Evolutionary conservation across 1,284 basidiomycete species (phyloP).

Genomic region (Ustilago crameri): DNA sequence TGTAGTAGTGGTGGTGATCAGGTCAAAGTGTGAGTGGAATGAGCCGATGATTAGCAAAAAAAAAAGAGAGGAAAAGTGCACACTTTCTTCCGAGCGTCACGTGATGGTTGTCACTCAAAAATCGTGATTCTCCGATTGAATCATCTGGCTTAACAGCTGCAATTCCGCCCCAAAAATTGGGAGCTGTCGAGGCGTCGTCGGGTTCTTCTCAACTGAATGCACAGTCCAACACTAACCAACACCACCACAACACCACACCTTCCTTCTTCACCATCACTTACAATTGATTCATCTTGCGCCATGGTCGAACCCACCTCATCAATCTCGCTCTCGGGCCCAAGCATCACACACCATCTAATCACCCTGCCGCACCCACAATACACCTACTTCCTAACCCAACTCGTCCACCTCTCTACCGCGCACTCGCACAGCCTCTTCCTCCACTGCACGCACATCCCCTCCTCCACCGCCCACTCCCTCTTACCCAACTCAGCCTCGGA

Average conservation of each 20-base stretch:
- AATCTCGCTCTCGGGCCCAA: background rate
- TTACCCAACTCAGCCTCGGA: background rate
- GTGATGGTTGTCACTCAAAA: conserved; percentile 10
- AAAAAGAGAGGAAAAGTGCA: background rate
- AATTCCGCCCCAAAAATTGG: too few relatives aligned
- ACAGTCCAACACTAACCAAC: conserved; percentile 9
- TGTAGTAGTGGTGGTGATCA: background rate
- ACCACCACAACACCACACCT: background rate
- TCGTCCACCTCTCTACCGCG: conserved; percentile 15
- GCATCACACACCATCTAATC: conserved; percentile 34
- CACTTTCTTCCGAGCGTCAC: conserved; percentile 24
- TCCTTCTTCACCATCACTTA: conserved; percentile 3
- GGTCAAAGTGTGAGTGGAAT: background rate
- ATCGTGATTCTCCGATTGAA: background rate
- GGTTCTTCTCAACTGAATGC: conserved; percentile 6
- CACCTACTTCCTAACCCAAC: conserved; percentile 27
- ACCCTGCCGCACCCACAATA: conserved; percentile 19
- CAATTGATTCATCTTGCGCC: background rate
- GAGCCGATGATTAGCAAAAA: background rate
- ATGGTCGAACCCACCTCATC: background rate
- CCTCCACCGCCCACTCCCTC: conserved; percentile 12
- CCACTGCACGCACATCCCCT: conserved; percentile 16
- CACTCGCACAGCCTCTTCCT: conserved; percentile 22
- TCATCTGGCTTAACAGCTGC: too few relatives aligned
- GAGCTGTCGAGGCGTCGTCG: background rate